A percentile compares a stretch with the other conserved stretches of the same genome.
Conservation (phyloP, 805 yeast genomes). For the Lipomyces oligophaga region DNA sequence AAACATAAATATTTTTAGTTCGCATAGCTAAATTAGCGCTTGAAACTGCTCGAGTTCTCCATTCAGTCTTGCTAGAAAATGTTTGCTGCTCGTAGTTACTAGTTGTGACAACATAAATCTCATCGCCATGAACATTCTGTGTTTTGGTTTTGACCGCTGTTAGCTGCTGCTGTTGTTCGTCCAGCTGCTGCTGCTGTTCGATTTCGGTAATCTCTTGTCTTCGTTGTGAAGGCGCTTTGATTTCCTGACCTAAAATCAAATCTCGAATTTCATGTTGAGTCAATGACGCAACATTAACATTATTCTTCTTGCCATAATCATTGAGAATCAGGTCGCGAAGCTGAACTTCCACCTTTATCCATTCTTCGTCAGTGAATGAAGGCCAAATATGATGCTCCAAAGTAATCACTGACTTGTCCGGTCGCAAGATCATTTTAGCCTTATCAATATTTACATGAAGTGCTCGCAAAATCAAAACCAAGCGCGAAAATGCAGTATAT, state of each 20-base stretch:
- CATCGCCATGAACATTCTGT: constrained; percentile 92
- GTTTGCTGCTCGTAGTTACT: constrained; percentile 79
- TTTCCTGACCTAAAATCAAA: constrained; percentile 88
- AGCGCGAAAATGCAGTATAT: constrained; percentile 88
- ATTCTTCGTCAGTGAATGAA: constrained; percentile 75
- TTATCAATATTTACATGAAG: constrained; percentile 72
- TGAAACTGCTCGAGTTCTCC: constrained; percentile 86
- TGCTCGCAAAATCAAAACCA: constrained; percentile 77
- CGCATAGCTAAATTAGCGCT: constrained; percentile 69
- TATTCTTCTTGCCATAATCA: constrained; percentile 81
- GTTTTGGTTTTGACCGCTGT: constrained; percentile 80
- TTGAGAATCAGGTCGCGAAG: constrained; percentile 80
- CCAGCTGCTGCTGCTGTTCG: constrained; percentile 44
- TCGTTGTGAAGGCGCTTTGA: constrained; percentile 81
- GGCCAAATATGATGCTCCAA: constrained; percentile 93
- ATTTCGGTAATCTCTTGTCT: constrained; percentile 81
- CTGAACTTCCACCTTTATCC: constrained; percentile 86
- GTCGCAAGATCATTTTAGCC: constrained; percentile 68
- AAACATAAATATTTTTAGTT: constrained; percentile 67
- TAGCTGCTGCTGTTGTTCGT: constrained; percentile 46
- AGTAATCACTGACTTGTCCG: constrained; percentile 66
- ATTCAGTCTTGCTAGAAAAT: constrained; percentile 79
- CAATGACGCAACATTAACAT: constrained; percentile 77
- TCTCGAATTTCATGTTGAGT: constrained; percentile 94
- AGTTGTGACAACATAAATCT: constrained; percentile 89